Evolutionary conservation across 139 green algal species (phyloP).

Genomic region (Volvox africanus): DNA sequence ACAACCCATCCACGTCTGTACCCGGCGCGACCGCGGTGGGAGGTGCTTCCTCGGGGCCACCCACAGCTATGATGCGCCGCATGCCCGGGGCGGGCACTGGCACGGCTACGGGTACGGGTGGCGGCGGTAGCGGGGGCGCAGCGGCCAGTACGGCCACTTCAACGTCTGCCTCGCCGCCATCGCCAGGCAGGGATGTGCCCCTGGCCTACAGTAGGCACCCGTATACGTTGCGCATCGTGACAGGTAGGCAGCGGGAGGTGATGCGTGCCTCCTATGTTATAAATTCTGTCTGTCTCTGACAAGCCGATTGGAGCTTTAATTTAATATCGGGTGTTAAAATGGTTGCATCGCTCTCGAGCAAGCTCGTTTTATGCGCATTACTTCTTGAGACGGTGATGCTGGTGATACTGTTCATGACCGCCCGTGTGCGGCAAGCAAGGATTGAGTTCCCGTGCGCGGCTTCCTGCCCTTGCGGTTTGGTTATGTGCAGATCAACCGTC

Average conservation of each 20-base stretch:
- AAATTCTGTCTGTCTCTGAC: no score
- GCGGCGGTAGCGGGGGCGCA: neutral
- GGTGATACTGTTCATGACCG: no score
- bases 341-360: no score
- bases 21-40: conserved; percentile 1
- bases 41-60: conserved; percentile 14
- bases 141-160: conserved; percentile 22
- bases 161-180: conserved; percentile 44
- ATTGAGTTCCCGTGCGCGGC: no score
- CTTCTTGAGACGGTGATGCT: no score
- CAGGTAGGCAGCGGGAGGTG: neutral
- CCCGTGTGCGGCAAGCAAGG: no score
- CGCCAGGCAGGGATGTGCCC: conserved; percentile 27
- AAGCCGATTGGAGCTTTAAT: no score
- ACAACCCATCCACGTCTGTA: conserved; percentile 36
- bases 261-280: no score
- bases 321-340: no score
- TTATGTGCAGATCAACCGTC: neutral
- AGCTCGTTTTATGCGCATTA: no score
- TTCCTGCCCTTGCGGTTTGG: neutral
- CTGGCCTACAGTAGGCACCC: conserved; percentile 48
- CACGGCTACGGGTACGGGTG: no score
- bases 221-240: conserved; percentile 51
- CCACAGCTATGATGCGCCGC: conserved; percentile 25
- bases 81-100: conserved; percentile 18